phyloP scores from a whole-genome alignment of 2,329 filamentous ascomycete genomes.

The Metarhizium guizhouense region DNA sequence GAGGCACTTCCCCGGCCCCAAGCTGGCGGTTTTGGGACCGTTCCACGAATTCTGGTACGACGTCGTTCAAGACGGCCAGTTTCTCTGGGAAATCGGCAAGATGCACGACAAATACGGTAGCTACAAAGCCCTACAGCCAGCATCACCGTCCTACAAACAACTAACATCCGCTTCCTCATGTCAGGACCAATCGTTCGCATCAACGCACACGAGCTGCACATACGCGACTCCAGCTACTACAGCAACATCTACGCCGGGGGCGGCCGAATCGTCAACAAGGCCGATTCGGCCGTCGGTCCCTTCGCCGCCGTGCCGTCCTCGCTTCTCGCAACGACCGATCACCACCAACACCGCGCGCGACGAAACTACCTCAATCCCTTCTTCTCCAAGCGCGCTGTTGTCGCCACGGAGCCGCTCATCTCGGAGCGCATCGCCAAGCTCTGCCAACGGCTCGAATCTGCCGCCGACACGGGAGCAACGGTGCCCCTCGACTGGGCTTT shows the following conservation, averaged over 20 bases:
- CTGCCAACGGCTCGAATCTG: too few species aligned
- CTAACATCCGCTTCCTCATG: not conserved
- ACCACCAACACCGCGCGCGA: slow-evolving; percentile 8
- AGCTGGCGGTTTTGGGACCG: slow-evolving; percentile 15
- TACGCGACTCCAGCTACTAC: slow-evolving; percentile 17
- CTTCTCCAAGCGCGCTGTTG: slow-evolving; percentile 16
- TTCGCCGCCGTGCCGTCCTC: not conserved
- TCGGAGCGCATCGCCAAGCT: slow-evolving; percentile 9
- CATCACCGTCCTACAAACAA: not conserved
- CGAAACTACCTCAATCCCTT: slow-evolving; percentile 11
- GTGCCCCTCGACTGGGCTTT: too few species aligned
- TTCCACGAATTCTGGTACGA: slow-evolving; percentile 21
- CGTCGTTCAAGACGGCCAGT: slow-evolving; percentile 14
- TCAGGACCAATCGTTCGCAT: slow-evolving; percentile 24
- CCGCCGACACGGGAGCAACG: too few species aligned
- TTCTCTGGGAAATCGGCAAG: slow-evolving; percentile 15
- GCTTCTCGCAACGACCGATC: slow-evolving; percentile 7
- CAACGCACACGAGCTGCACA: slow-evolving; percentile 23
- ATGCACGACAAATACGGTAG: slow-evolving; percentile 22
- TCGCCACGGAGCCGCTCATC: slow-evolving; percentile 10
- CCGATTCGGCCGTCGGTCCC: too few species aligned
- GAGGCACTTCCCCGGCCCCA: slow-evolving; percentile 20
- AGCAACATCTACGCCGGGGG: slow-evolving; percentile 14
- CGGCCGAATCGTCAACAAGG: too few species aligned
- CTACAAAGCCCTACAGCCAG: too few species aligned